Base-by-base conservation (phyloP, 192 early-diverging fungal genomes). In the Podila horticola region DNA sequence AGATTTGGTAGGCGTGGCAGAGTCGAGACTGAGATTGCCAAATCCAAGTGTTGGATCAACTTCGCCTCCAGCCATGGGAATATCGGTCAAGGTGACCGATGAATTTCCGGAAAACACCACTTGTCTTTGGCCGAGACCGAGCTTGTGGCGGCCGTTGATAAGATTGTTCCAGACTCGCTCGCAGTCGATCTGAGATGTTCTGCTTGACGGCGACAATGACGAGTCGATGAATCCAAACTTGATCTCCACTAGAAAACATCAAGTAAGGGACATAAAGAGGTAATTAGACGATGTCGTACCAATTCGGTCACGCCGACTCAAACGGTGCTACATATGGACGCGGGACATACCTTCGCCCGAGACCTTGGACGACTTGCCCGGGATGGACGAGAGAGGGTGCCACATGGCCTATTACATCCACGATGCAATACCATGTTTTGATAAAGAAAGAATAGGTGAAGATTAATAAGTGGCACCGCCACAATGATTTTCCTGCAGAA, bases 331-430 rank as follows among this genome's bases (percentile, higher is more conserved):
- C 12, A 2, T 19, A n/a, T 17, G 4, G 0, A 11, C 19, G 4
- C 12, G 31, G 58, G 17, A n/a, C 48, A 24, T 79, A 79, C 77
- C 77, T 66, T 81, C 77, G 28, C 77, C 77, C 6, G 66, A 72
- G 41, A 81, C 55, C 8, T 73, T 73, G 1, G 61, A 31, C 6
- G 65, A 64, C 71, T 73, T 72, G n/a, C 67, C 77, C 4, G 77
- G 77, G 4, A 55, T 26, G 5, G 71, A 34, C 13, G 20, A 52
- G 11, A 87, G 64, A 11, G 69, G 49, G 75, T 79, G 77, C 84
- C 85, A 86, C 74, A 67, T 74, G 10, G 84, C 22, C 84, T 89
- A 70, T 15, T 41, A 57, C 45, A 36, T 15, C 66, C 26, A 36
- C 34, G 34, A 8, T 0, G 34, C 34, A 36, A 36, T 36, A 9